phyloP scores from a whole-genome alignment of 495 filamentous ascomycete genomes.

The Melanomma pulvis-pyrius region DNA sequence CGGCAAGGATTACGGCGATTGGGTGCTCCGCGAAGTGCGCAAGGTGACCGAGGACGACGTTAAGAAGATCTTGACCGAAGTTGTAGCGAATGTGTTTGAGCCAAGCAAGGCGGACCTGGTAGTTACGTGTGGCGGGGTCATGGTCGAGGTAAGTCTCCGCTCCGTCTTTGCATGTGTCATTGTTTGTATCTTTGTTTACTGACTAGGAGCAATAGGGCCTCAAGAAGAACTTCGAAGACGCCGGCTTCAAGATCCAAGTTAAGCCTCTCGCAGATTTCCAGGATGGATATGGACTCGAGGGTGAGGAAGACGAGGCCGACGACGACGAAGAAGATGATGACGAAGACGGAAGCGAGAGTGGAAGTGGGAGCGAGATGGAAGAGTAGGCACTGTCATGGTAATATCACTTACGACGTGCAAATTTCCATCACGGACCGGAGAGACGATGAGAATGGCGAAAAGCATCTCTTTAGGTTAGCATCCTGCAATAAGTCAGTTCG shows the following conservation, averaged over 20 bases:
- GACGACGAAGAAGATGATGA: constrained; percentile 60
- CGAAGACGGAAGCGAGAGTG: constrained; percentile 27
- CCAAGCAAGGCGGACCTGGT: constrained; percentile 78
- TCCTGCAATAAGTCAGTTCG: no score
- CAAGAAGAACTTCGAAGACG: constrained; percentile 67
- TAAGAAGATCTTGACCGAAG: constrained; percentile 69
- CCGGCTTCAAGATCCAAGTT: constrained; percentile 76
- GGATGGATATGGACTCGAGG: constrained; percentile 86
- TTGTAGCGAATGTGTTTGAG: constrained; percentile 77
- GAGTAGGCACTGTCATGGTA: no score
- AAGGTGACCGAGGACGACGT: constrained; percentile 77
- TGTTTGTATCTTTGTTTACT: background rate
- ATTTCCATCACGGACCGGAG: background rate
- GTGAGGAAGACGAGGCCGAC: constrained; percentile 60
- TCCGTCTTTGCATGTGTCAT: background rate
- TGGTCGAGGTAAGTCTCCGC: constrained; percentile 70
- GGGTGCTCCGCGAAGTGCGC: constrained; percentile 74
- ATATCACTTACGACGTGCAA: no score
- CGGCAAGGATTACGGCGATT: constrained; percentile 74
- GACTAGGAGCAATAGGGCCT: constrained; percentile 57
- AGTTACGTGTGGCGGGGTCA: constrained; percentile 82
- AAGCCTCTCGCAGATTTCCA: constrained; percentile 79
- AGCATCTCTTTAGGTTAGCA: no score
- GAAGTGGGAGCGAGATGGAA: constrained; percentile 10
- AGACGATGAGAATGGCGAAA: no score